Base-by-base conservation (phyloP, 2,329 filamentous ascomycete genomes). In the Colletotrichum navitas region DNA sequence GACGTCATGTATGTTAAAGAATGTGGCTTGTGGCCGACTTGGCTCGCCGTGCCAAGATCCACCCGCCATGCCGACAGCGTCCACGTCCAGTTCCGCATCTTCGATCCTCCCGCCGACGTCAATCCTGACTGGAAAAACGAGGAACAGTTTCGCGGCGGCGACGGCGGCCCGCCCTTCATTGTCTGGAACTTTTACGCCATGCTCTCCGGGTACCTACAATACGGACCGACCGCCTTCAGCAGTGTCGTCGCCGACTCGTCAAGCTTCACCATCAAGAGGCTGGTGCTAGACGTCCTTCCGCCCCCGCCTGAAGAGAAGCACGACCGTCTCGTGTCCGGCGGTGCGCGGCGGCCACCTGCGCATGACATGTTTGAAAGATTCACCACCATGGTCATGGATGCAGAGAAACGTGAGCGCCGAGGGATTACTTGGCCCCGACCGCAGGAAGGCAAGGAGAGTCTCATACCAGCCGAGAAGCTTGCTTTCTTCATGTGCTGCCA, bases 1-100 rank as follows among this genome's bases (percentile, higher is more conserved):
- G 73, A 74, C 52, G 63, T 74, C 34, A 74, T 74, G 73, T 74
- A 72, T 56, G 73, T 74, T 62, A 74, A 72, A 45, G 72, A 74
- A 32, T 74, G 73, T 68, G 73, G 73, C 68, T 63, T 74, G 41
- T 74, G 73, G 73, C 73, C 73, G 58, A 74, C 73, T 61, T 74
- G 73, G 73, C 71, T 74, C 47, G 69, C 72, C 52, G 68, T 74
- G 62, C 73, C 73, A 61, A 70, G 64, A 39, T 55, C 65, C 47
- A 65, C 71, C 54, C 67, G 63, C 45, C 71, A 72, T 39, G 66
- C 66, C 52, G 67, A 72, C 34, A 69, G 55, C 39, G 54, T 74
- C 47, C 63, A 72, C 62, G 68, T 68, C 34, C 68, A 74, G 43
- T 74, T 74, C 54, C 73, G 73, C 62, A 74, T 74, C 41, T 74